Evolutionary conservation across 331 rosid genomes (phyloP), one percentile per base, ranked within the genome.

Genomic region (Rosa hybrid): DNA sequence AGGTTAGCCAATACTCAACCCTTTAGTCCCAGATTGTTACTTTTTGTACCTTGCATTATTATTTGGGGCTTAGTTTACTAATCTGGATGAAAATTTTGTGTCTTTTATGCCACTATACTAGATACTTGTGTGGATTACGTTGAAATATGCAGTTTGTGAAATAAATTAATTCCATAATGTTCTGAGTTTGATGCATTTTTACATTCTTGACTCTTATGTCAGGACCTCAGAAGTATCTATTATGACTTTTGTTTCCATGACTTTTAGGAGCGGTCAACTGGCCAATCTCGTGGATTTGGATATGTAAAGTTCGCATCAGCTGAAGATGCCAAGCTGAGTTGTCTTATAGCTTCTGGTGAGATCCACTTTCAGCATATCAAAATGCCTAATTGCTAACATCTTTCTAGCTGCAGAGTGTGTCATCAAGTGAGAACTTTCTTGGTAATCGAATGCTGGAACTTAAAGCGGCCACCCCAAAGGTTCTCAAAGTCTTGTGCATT

Each of bases 211-310:
- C 20, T 9, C 13, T 27, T 34, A 41, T 38, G 38, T 50, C 0
- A 27, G 76, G n/a, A 62, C 34, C 72, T 44, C 27, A 46, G 8
- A 27, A 30, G 72, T n/a, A 38, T 18, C 16, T 83, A 57, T 71
- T 74, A 69, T 70, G 70, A 14, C 21, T n/a, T 77, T 46, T 68
- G 20, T 67, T 70, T 68, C 51, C 50, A 7, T 63, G 25, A 56
- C 67, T 72, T 80, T 79, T 81, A 96, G 99, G 98, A 96, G 86
- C 87, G 98, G 25, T 86, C 98, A 69, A 90, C 94, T 78, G 98
- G 98, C 27, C 85, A 98, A 27, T 96, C 99, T 85, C 99, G 98
- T 21, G 98, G 99, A 27, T 96, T 96, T 87, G 99, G 99, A 75
- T 93, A 96, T 83, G 98, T 94, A 27, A 96, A 98, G 50, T 96